Evolutionary conservation across 2,329 filamentous ascomycete genomes (phyloP).

Genomic region (Plectosphaerella sp.): DNA sequence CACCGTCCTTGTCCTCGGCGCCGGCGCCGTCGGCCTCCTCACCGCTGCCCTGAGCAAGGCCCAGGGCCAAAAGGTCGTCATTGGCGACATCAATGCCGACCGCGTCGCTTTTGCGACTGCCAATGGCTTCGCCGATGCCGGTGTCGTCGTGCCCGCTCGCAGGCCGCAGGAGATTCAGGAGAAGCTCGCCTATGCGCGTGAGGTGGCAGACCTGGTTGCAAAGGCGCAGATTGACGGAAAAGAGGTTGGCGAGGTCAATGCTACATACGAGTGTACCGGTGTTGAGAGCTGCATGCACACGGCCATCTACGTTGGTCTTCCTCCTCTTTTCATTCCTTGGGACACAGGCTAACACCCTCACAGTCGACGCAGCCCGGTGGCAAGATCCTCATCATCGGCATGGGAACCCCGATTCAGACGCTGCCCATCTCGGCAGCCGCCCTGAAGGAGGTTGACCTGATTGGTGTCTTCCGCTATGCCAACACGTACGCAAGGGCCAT

Average conservation of each 20-base stretch:
- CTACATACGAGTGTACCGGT: constrained; percentile 75
- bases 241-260: constrained; percentile 58
- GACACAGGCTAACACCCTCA: neutral
- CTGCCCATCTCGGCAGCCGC: constrained; percentile 65
- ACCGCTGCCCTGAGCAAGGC: constrained; percentile 53
- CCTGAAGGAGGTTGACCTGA: constrained; percentile 65
- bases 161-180: constrained; percentile 45
- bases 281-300: constrained; percentile 73
- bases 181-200: constrained; percentile 46
- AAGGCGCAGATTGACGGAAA: constrained; percentile 28
- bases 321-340: neutral
- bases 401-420: constrained; percentile 68
- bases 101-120: constrained; percentile 53
- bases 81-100: constrained; percentile 53
- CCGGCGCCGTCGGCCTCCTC: constrained; percentile 57
- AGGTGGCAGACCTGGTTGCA: constrained; percentile 40
- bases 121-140: constrained; percentile 51
- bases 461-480: constrained; percentile 69
- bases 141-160: constrained; percentile 43
- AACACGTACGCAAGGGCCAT: constrained; percentile 64
- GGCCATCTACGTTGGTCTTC: constrained; percentile 57
- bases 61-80: constrained; percentile 39
- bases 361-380: constrained; percentile 62
- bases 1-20: constrained; percentile 52
- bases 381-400: constrained; percentile 65